These are phyloP conservation scores for Dactylellina leptospora DNA, from an alignment of 2,329 filamentous ascomycete species.

Conservation along the genomic window DNA sequence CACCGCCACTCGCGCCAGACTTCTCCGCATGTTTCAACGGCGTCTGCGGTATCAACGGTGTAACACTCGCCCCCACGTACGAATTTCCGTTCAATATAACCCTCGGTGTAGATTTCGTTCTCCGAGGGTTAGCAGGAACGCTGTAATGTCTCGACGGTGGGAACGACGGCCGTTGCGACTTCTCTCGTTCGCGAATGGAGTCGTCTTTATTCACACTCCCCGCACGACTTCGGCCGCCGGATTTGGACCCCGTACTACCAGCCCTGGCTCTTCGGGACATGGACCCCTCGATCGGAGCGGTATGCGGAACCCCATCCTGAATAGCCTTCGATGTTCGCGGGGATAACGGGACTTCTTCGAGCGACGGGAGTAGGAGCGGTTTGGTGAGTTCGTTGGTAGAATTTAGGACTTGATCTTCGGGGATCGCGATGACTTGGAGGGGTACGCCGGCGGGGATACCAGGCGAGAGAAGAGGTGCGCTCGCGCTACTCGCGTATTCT, in stretches of 20 bases:
- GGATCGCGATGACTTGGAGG: slow-evolving; percentile 40
- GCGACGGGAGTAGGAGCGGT: too few relatives aligned
- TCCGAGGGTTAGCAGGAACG: slow-evolving; percentile 32
- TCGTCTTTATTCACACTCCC: slow-evolving; percentile 48
- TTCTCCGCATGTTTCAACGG: slow-evolving; percentile 30
- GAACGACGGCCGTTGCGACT: slow-evolving; percentile 22
- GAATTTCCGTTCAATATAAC: slow-evolving; percentile 38
- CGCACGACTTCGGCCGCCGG: slow-evolving; percentile 35
- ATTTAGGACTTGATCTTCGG: slow-evolving; percentile 31
- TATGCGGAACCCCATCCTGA: slow-evolving; percentile 10
- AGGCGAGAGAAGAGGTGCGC: slow-evolving; percentile 14
- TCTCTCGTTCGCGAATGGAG: slow-evolving; percentile 8
- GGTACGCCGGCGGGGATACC: slow-evolving; percentile 33
- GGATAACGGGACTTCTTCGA: slow-evolving; percentile 14
- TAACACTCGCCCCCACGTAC: slow-evolving; percentile 28
- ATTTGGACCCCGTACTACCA: slow-evolving; percentile 37
- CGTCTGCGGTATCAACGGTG: slow-evolving; percentile 31
- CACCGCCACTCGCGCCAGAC: slow-evolving; percentile 4
- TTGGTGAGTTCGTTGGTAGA: slow-evolving; percentile 2
- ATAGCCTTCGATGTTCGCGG: slow-evolving; percentile 12
- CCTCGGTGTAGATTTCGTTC: slow-evolving; percentile 37
- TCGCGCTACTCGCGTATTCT: slow-evolving; percentile 11
- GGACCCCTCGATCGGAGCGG: slow-evolving; percentile 9
- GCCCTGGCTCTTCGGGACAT: slow-evolving; percentile 23
- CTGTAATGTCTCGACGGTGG: slow-evolving; percentile 37